Base-by-base conservation (phyloP, 495 filamentous ascomycete genomes). In the Coniosporium apollinis region DNA sequence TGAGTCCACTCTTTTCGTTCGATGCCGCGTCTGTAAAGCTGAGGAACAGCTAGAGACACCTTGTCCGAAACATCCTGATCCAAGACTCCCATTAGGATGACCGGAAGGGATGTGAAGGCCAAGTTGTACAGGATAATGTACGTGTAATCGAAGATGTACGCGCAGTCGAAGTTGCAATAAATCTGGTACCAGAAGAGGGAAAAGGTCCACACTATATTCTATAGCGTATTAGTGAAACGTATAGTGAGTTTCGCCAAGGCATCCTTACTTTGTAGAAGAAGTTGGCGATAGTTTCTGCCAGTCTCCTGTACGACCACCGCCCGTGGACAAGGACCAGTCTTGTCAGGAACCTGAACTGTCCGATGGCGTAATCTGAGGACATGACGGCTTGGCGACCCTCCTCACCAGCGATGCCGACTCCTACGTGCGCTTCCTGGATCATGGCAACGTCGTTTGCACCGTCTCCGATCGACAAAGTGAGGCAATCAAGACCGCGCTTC, bases 361-460 rank as follows among this genome's bases (percentile, higher is more conserved):
- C 91, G 50, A 99, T 94, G 24, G 89, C 89, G 57, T 93, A 99
- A 57, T 99, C 91, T 7, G 91, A 87, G 26, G 82, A 94, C 91
- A 99, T 99, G 50, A 85, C 91, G 25, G 91, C 91, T 55, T 93
- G 85, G 52, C 91, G 69, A 36, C 91, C 91, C 67, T 99, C 91
- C 43, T 85, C 83, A 57, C 91, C 91, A 41, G 91, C 87, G 56
- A 99, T 94, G 55, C 91, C 91, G 36, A 99, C 87, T 55, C 91
- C 91, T 14, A 96, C 83, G 58, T 99, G 85, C 3, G 91, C 91
- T 57, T 96, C 86, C 58, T 99, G 91, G 52, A 99, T 99, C 91
- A 99, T 99, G 24, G 91, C 91, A 42, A 96, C 91, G 58, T 99
- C 91, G 58, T 96, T 99, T 40, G 91, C 91, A 51, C 89, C 91